Base-by-base conservation (phyloP, 495 filamentous ascomycete species). In the Neohortaea acidophila region DNA sequence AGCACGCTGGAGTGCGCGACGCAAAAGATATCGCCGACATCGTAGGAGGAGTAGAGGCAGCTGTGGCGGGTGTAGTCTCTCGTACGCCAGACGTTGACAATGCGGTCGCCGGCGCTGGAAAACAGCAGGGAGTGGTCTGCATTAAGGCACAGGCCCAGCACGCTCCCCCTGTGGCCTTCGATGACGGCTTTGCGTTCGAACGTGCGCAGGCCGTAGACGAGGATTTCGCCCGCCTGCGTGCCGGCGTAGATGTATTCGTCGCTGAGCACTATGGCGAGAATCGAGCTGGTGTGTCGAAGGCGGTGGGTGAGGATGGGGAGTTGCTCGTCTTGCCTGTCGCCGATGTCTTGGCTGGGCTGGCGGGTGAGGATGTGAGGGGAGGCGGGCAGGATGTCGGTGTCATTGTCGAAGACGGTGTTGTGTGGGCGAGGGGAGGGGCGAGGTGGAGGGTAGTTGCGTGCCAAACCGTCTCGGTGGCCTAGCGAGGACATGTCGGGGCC, bases 11-110 rank as follows among this genome's bases (percentile, higher is more conserved):
- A 93, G 59, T 91, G 94, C 2, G 75, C 79, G 33, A 94, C 73
- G 42, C 83, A 87, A 53, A 96, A 97, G 18, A 97, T 75, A 57
- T 97, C 89, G 33, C 89, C 89, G 21, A 94, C 84, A 52, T 96
- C 91, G 58, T 86, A 86, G 24, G 77, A 80, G 21, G 84, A 89
- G 59, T 93, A 91, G 42, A 97, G 83, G 22, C 85, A 81, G 60
- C 85, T 93, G 0, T 87, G 61, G n/a, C 70, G 66, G 25, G 64
- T 59, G 47, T 79, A 75, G 56, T 32, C 58, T 56, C 22, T 48
- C 57, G 25, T 66, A 58, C 36, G 19, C 20, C 26, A 39, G 5
- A 89, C 83, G 57, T 89, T 92, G 38, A 96, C 75, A 43, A 94
- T 80, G 4, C 87, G 84, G 54, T 97, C 91, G 26, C 84, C 85